Evolutionary conservation across 1,139 yeast genomes (phyloP).

Genomic region (Pichia sp.): DNA sequence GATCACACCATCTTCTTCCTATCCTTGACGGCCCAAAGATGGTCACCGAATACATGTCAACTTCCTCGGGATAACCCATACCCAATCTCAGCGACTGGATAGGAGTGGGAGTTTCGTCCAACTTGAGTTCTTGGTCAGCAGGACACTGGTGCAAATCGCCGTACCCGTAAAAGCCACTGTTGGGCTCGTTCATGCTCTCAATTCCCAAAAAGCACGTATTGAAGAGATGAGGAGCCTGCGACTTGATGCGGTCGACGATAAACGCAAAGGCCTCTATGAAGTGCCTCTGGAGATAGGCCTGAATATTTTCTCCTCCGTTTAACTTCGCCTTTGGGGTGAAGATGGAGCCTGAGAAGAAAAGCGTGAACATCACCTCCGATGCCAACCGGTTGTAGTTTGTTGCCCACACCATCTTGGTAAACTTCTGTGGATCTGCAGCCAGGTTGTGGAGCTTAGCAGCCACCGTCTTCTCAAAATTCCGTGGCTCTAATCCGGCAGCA

Average conservation of each 20-base stretch:
- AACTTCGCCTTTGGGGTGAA: slow-evolving; percentile 70
- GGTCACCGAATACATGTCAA: slow-evolving; percentile 64
- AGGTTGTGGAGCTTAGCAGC: slow-evolving; percentile 73
- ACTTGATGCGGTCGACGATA: slow-evolving; percentile 50
- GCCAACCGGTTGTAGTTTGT: slow-evolving; percentile 80
- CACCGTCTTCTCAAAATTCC: slow-evolving; percentile 57
- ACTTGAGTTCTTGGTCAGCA: slow-evolving; percentile 50
- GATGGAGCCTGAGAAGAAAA: slow-evolving; percentile 73
- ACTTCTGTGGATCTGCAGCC: slow-evolving; percentile 42
- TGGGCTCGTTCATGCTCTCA: slow-evolving; percentile 89
- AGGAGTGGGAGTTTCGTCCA: slow-evolving; percentile 67
- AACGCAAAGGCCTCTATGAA: slow-evolving; percentile 53
- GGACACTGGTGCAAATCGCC: slow-evolving; percentile 47
- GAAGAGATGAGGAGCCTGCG: slow-evolving; percentile 51
- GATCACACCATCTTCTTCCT: slow-evolving; percentile 57
- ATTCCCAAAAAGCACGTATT: slow-evolving; percentile 57
- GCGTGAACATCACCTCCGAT: slow-evolving; percentile 75
- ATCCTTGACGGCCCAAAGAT: slow-evolving; percentile 69
- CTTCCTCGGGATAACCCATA: slow-evolving; percentile 63
- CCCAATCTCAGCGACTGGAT: slow-evolving; percentile 61
- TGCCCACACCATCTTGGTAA: slow-evolving; percentile 91
- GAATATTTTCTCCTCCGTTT: slow-evolving; percentile 72
- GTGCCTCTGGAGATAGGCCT: slow-evolving; percentile 66
- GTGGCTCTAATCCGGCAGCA: slow-evolving; percentile 88
- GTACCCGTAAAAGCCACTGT: slow-evolving; percentile 58